A percentile compares a stretch with the other conserved stretches of the same genome.
Conservation (phyloP, 192 early-diverging fungal genomes). For the Mortierella hygrophila region DNA sequence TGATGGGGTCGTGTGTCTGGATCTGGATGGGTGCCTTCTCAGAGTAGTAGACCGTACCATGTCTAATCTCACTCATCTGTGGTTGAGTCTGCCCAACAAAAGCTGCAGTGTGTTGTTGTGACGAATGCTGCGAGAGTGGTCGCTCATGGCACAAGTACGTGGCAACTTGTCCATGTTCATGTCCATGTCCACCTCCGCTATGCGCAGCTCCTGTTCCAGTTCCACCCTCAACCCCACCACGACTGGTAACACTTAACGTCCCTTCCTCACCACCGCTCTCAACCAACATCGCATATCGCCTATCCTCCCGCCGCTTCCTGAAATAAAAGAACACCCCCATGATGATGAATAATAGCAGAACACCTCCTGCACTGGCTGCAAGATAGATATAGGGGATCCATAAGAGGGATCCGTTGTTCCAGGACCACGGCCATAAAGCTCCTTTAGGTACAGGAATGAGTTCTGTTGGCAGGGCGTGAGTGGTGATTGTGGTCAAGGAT, state of each 20-base stretch:
- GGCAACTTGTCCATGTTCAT: not conserved
- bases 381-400: not conserved
- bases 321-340: not conserved
- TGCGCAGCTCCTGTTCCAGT: not conserved
- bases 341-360: not conserved
- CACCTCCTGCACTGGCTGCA: not conserved
- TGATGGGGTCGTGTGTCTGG: not conserved
- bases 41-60: not conserved
- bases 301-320: not conserved
- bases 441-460: too few relatives aligned
- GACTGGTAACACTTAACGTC: not conserved
- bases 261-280: not conserved
- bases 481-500: too few relatives aligned
- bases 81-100: not conserved
- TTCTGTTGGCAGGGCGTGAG: too few relatives aligned
- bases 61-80: not conserved
- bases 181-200: not conserved
- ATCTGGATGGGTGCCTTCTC: conserved; percentile 1
- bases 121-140: not conserved
- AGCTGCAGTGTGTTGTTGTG: not conserved
- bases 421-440: not conserved
- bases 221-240: not conserved
- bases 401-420: not conserved
- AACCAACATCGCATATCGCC: not conserved
- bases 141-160: not conserved